Conservation (phyloP, 2,329 filamentous ascomycete genomes). For the Trichoderma sp. region DNA sequence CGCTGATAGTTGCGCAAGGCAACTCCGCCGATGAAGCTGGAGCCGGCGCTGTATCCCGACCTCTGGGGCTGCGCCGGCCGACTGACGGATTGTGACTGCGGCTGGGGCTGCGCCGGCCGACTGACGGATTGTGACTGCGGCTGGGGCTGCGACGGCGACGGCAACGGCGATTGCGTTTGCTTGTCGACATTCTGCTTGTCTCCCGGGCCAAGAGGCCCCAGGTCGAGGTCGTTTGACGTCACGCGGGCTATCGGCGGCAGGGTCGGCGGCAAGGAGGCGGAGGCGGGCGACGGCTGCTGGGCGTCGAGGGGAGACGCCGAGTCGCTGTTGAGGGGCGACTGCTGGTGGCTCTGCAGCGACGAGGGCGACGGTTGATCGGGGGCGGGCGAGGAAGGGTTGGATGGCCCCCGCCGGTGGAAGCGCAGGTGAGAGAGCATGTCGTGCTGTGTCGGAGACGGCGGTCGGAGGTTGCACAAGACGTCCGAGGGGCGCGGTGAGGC, state of each 20-base stretch:
- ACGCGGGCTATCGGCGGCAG: conserved; percentile 56
- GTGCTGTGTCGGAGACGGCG: conserved; percentile 26
- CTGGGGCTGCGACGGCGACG: conserved; percentile 28
- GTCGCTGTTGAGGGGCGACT: conserved; percentile 48
- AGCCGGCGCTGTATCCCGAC: conserved; percentile 43
- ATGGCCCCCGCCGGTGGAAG: conserved; percentile 60
- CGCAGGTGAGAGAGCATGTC: conserved; percentile 58
- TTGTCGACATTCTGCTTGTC: conserved; percentile 35
- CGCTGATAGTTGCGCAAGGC: conserved; percentile 56
- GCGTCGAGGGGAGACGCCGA: conserved; percentile 42
- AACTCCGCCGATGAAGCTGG: conserved; percentile 58
- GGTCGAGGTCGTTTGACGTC: conserved; percentile 43
- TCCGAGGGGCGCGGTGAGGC: conserved; percentile 10
- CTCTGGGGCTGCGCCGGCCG: conserved; percentile 37
- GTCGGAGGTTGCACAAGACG: conserved; percentile 11
- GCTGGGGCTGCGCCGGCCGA: conserved; percentile 29
- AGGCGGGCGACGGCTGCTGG: conserved; percentile 41
- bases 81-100: conserved; percentile 31
- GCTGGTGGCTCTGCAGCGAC: conserved; percentile 44
- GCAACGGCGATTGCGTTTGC: conserved; percentile 25
- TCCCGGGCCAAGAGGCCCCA: conserved; percentile 32
- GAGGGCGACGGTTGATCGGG: conserved; percentile 51
- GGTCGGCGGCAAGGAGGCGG: conserved; percentile 49
- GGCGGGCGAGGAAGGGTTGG: conserved; percentile 57
- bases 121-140: conserved; percentile 31